Evolutionary conservation across 208 protist genomes (phyloP), one percentile per base, ranked within the genome.

Genomic region (Leptomonas pyrrhocoris): DNA sequence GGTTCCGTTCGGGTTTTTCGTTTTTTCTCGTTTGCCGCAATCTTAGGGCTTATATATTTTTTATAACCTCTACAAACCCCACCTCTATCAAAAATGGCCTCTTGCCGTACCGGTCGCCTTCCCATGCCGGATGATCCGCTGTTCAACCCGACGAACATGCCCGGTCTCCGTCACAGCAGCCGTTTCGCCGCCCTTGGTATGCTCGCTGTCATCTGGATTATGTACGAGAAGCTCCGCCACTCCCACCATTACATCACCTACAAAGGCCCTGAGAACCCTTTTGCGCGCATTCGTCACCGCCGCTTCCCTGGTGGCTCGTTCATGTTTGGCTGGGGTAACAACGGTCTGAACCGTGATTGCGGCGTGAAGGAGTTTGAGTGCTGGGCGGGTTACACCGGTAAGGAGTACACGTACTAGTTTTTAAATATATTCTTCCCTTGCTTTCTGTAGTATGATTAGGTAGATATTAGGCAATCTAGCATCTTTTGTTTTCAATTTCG

Each of bases 301-400:
- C 79, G 86, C 27, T 94, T 85, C 66, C 88, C 91, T 68, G 83
- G 84, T 79, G 91, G 91, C 69, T 78, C 71, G 56, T 86, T 92
- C 59, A 73, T 85, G 46, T 96, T 93, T 72, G 91, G 91, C 16
- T 96, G 91, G 91, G 91, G 91, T 90, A 96, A 94, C 77, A 96
- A 96, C 68, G 91, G 88, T 30, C 79, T 96, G 72, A 96, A 96
- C 76, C 85, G 91, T 70, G 91, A 96, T 73, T 96, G 91, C 68
- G 86, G 83, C 81, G 53, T 94, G 54, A 90, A 92, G 63, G 91
- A 96, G 66, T 96, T 86, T 71, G 88, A 96, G 71, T 96, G 91
- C 83, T 96, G 91, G 91, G 86, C 88, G 63, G 91, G 91, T 30
- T 96, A 96, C 83, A 83, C 80, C 67, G 91, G 91, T 72, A 94